Evolutionary conservation across 2,329 filamentous ascomycete species (phyloP), one percentile per base, ranked within the genome.

Genomic region (Calonectria naviculata): DNA sequence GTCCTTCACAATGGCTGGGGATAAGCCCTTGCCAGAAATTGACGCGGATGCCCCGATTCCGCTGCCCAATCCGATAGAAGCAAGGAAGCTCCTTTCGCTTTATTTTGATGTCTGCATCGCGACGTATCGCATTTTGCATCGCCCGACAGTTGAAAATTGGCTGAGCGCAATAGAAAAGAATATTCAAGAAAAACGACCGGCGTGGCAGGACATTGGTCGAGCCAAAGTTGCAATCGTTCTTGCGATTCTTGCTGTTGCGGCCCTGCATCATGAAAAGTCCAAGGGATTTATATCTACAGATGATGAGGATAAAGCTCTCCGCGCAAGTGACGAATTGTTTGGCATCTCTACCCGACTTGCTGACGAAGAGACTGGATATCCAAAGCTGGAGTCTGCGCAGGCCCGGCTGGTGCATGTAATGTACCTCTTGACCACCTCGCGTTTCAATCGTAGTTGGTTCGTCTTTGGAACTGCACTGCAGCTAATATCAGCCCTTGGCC

Each of bases 101-200:
- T 91, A 91, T 65, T 91, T 91, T 71, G 89, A 91, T 56, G 89
- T 89, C 68, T 89, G 88, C 8, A 88, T 90, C 24, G 88, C 89
- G 0, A 91, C 89, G 0, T 90, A 91, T 73, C 85, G 89, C 4
- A 89, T 91, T 67, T 75, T 91, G 24, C 89, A 91, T 74, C 82
- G 88, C 0, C 87, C 87, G 0, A 88, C 86, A 2, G 85, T 89
- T 0, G 85, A 88, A 62, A 63, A 73, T 0, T 90, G 88, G 87
- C 74, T 87, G 3, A 78, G 82, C 29, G 75, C 80, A 9, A 83
- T 88, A 63, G 80, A 85, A 61, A 78, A 77, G 28, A 84, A 85
- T 64, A 72, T 84, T 6, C 80, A 80, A 0, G 79, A 80, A 2
- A 78, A 78, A 0, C 83, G 81, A 19, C 78, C 83, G 0, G 78